A percentile compares a stretch with the other conserved stretches of the same genome.
These are phyloP conservation scores for Fusarium pilosicola DNA, from an alignment of 2,329 filamentous ascomycete genomes.

Conservation along the genomic window DNA sequence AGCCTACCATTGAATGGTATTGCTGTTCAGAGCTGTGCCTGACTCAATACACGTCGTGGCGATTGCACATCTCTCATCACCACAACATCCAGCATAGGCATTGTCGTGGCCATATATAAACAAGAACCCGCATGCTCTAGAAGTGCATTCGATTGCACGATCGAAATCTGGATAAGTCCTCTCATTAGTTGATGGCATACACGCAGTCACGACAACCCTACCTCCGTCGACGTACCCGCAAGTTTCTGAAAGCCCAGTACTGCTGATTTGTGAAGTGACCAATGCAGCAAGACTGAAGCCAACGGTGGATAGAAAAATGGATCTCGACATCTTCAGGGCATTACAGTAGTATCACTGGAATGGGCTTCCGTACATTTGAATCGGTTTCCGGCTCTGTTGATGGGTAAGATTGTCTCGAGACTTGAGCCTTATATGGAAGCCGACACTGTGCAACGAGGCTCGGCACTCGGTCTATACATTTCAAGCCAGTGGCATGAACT, in stretches of 20 bases:
- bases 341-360: neutral
- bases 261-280: neutral
- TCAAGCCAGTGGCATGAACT: neutral
- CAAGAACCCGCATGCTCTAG: constrained; percentile 5
- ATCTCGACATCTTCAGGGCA: neutral
- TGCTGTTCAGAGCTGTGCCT: neutral
- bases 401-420: neutral
- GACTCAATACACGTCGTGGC: constrained; percentile 20
- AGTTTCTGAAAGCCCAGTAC: neutral
- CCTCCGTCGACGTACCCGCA: constrained; percentile 15
- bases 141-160: neutral
- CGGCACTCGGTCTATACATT: neutral
- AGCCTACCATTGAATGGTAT: constrained; percentile 12
- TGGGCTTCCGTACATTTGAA: neutral
- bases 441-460: neutral
- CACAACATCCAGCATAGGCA: constrained; percentile 17
- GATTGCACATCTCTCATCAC: constrained; percentile 2
- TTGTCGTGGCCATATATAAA: neutral
- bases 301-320: neutral
- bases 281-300: neutral
- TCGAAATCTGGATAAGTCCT: neutral
- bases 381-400: neutral
- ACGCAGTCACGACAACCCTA: neutral
- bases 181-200: neutral
- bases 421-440: neutral